Evolutionary conservation across 129 eudicot genomes (phyloP).

Genomic region (Arctium minus): DNA sequence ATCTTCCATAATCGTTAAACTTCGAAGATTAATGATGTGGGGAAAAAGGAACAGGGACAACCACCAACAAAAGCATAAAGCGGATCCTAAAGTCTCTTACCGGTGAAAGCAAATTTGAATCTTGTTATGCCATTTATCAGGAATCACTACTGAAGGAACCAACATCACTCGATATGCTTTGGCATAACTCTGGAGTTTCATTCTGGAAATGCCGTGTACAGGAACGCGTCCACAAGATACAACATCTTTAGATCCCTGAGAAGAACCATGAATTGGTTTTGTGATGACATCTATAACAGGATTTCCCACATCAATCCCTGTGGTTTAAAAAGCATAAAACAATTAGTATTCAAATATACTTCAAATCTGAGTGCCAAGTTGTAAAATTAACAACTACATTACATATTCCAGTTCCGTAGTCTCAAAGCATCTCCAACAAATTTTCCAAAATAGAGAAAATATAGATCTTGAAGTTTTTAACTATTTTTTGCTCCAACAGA

Average conservation of each 20-base stretch:
- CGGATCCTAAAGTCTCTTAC: not conserved
- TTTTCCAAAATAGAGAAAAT: not conserved
- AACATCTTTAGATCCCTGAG: slow-evolving; percentile 39
- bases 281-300: slow-evolving; percentile 47
- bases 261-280: not conserved
- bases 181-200: slow-evolving; percentile 62
- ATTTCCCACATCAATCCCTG: slow-evolving; percentile 56
- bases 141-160: slow-evolving; percentile 66
- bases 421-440: not conserved
- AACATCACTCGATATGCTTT: slow-evolving; percentile 48
- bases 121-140: slow-evolving; percentile 54
- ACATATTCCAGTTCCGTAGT: not conserved
- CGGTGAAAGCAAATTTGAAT: slow-evolving; percentile 72
- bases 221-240: slow-evolving; percentile 58
- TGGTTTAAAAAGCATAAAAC: not conserved
- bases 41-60: not conserved
- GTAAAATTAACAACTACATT: not conserved
- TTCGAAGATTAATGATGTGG: not conserved
- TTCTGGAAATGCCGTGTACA: slow-evolving; percentile 57
- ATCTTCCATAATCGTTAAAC: not conserved
- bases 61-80: no score
- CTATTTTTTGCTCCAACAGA: not conserved
- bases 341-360: slow-evolving; percentile 13
- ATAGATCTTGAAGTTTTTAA: not conserved
- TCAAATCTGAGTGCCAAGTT: not conserved